Percentiles rank a stretch among this genome's conserved stretches.
Evolutionary conservation across 129 eudicot genomes (phyloP).

Genomic region (Logfia minima): DNA sequence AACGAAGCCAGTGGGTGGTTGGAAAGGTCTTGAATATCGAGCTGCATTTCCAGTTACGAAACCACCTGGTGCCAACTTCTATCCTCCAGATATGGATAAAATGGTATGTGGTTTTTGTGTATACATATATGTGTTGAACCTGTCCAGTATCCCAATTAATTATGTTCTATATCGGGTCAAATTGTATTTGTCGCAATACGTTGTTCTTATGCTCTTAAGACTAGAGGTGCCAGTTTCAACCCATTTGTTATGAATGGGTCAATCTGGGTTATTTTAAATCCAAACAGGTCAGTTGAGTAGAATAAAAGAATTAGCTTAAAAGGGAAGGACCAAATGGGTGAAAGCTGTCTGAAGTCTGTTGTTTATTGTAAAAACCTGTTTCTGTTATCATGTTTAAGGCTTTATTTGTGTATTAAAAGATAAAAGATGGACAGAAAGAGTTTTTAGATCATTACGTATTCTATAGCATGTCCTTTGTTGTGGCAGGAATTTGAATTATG

Average conservation of each 20-base stretch:
- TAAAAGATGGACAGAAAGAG: neutral
- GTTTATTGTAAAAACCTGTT: neutral
- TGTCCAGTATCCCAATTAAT: neutral
- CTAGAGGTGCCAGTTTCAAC: neutral
- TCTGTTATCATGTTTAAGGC: neutral
- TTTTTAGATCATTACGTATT: neutral
- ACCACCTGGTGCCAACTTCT: constrained; percentile 90
- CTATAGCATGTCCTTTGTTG: neutral
- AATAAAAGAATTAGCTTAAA: neutral
- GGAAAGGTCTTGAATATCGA: constrained; percentile 89
- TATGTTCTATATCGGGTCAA: neutral
- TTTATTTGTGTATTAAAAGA: neutral
- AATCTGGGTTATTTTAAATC: neutral
- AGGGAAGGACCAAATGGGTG: neutral
- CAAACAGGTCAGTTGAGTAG: neutral
- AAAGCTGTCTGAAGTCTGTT: neutral
- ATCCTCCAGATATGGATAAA: constrained; percentile 94
- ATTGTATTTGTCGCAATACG: neutral
- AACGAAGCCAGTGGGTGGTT: constrained; percentile 59
- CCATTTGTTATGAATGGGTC: neutral
- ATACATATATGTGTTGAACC: neutral
- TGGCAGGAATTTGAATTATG: constrained; percentile 80
- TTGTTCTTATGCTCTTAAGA: neutral
- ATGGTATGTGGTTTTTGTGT: constrained; percentile 42
- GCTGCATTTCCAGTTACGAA: constrained; percentile 72